Percentiles rank a stretch among this genome's conserved stretches.
Conservation (phyloP, 2,329 filamentous ascomycete genomes). For the Colletotrichum sp. region DNA sequence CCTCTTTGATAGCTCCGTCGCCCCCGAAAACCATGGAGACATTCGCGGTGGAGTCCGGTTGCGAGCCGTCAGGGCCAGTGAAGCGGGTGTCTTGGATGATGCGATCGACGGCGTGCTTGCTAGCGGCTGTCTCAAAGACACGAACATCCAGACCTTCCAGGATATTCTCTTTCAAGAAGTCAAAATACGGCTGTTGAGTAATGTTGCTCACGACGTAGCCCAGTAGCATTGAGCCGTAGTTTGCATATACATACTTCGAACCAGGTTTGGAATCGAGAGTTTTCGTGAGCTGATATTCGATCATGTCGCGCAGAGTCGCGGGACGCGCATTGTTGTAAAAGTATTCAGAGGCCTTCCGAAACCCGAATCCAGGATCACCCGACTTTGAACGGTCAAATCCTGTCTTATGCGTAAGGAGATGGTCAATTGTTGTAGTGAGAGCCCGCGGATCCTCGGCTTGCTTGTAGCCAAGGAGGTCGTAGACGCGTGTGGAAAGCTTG, state of each 20-base stretch:
- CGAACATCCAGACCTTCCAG: conserved; percentile 11
- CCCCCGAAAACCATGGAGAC: conserved; percentile 5
- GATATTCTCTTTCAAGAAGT: conserved; percentile 3
- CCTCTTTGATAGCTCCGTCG: conserved; percentile 23
- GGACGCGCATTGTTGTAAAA: neutral
- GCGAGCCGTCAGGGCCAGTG: conserved; percentile 4
- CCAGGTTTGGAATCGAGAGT: conserved; percentile 15
- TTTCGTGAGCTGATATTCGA: conserved; percentile 17
- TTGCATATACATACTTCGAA: neutral
- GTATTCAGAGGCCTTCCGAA: neutral
- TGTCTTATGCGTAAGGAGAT: conserved; percentile 9
- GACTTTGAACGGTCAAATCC: conserved; percentile 10
- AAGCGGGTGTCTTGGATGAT: conserved; percentile 17
- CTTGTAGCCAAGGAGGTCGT: conserved; percentile 9
- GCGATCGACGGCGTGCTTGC: conserved; percentile 8
- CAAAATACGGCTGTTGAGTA: conserved; percentile 1
- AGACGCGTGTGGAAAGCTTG: neutral
- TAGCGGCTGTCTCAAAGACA: conserved; percentile 14
- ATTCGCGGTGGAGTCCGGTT: neutral
- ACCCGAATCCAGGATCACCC: conserved; percentile 6
- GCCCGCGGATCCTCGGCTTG: neutral
- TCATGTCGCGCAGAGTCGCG: conserved; percentile 17
- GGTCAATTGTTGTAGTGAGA: conserved; percentile 9
- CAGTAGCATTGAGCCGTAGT: conserved; percentile 17
- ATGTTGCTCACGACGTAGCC: conserved; percentile 21